Evolutionary conservation across 345 rosid species (phyloP), one percentile per base, ranked within the genome.

Genomic region (Hirschfeldia incana): DNA sequence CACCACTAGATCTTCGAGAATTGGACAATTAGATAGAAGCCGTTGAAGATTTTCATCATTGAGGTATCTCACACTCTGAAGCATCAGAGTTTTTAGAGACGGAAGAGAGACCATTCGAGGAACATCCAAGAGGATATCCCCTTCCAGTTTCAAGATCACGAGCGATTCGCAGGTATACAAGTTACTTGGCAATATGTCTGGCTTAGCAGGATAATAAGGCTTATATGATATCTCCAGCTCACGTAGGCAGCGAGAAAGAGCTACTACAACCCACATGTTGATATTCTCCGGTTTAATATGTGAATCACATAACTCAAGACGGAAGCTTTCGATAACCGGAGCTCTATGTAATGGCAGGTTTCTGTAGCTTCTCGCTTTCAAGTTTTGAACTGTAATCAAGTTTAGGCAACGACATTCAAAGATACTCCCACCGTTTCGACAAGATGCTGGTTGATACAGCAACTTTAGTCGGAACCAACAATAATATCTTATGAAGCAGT

Each of bases 61-160:
- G 2, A 8, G 3, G 62, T 21, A 58, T 9, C 0, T 21, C 62
- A 58, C 6, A 3, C 2, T 9, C 0, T 46, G 55, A 46, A 46
- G 16, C 1, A 12, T 10, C 69, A 73, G 1, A 63, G 49, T 63
- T 4, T 73, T 63, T 1, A 63, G 69, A 16, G 76, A 63, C 9
- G 49, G 62, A 46, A 73, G 77, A 46, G 26, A 30, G 13, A 1
- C 77, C 49, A 32, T 6, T 30, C 49, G 49, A 63, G 70, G 77
- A 49, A 63, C 77, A 46, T 63, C 77, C 33, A 73, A 11, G 49
- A 63, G 49, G 8, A 73, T 4, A 6, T 0, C 0, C 12, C 69
- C 76, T 0, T 6, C 0, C 29, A 73, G 69, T 64, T 27, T 60
- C 64, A 60, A 60, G 33, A 9, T 10, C n/a, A 27, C 64, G 2